Percentiles rank a stretch among this genome's conserved stretches.
Evolutionary conservation across 495 filamentous ascomycete species (phyloP).

Genomic region (Aspergillus panamensis): DNA sequence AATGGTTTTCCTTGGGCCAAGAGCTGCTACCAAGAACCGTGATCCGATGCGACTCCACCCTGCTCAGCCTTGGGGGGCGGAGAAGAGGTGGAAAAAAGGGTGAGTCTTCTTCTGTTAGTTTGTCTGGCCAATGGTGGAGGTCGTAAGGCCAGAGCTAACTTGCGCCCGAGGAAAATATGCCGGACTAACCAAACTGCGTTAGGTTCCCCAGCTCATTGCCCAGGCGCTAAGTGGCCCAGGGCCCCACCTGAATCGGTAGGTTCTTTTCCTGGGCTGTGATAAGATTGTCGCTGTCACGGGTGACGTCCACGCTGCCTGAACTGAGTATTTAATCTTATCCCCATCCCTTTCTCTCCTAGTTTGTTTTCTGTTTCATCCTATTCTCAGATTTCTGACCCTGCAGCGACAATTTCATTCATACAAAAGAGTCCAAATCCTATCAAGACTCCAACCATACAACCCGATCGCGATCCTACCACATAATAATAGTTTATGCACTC

Average conservation of each 20-base stretch:
- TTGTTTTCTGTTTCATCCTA: too few relatives aligned
- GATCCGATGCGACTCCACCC: slow-evolving; percentile 7
- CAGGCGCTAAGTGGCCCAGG: neutral
- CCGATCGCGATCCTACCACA: neutral
- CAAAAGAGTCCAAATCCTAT: too few relatives aligned
- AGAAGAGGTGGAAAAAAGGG: slow-evolving; percentile 1
- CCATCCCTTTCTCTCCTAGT: too few relatives aligned
- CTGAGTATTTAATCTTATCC: too few relatives aligned
- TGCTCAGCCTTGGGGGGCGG: slow-evolving; percentile 23
- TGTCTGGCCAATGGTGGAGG: neutral
- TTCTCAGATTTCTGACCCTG: too few relatives aligned
- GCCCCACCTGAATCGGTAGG: neutral
- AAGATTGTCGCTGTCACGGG: too few relatives aligned
- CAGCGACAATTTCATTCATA: too few relatives aligned
- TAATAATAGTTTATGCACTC: neutral
- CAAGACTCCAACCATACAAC: too few relatives aligned
- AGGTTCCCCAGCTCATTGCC: neutral
- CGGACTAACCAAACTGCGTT: neutral
- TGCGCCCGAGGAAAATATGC: neutral
- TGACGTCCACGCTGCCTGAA: too few relatives aligned
- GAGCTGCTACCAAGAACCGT: neutral
- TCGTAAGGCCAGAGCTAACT: neutral
- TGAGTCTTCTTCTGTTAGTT: neutral
- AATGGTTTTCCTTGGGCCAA: neutral
- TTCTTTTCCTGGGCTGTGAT: neutral